Evolutionary conservation across 257 asterid genomes (phyloP), one percentile per base, ranked within the genome.

Genomic region (Craterostigma plantagineum): DNA sequence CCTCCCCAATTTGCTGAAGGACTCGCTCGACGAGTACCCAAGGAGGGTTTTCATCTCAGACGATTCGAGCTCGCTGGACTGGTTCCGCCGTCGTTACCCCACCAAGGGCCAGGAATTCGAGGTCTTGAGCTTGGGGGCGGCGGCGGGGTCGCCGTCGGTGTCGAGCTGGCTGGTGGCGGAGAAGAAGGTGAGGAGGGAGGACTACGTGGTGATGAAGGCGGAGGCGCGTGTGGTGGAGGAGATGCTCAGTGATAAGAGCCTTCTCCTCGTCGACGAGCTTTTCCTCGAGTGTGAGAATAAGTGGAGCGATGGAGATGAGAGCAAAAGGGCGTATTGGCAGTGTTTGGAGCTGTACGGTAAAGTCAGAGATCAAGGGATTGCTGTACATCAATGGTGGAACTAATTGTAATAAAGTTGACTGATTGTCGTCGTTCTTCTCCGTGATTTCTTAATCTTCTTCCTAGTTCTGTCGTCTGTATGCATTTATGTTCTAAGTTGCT

Each of bases 171-270:
- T 81, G 2, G 30, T 23, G 30, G 30, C 2, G 30, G 42, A 34
- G 42, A 66, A 70, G 60, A 75, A 63, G 9, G 72, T 74, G 52
- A 67, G 54, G 62, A 60, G 57, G 1, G 72, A 68, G 42, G 96
- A 80, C 34, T 85, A 64, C 45, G 92, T 81, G 0, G 92, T 85
- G 58, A 70, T 81, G 96, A 85, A 77, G 61, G 92, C 83, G 11
- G 91, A 81, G 57, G 94, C 93, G 12, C 72, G 61, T 49, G 77
- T 69, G 49, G 92, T 73, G 51, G 92, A 81, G 46, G 77, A 71
- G 52, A 61, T 81, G 91, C 56, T 75, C 18, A 65, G 52, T 18
- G 77, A 60, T 48, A 58, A 65, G 64, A 57, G 77, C 0, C 34
- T 85, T 14, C 60, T 48, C 18, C 61, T 85, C 0, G 77, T 81